Evolutionary conservation across 106 monocot genomes (phyloP).

Genomic region (Cymbidium sinense): DNA sequence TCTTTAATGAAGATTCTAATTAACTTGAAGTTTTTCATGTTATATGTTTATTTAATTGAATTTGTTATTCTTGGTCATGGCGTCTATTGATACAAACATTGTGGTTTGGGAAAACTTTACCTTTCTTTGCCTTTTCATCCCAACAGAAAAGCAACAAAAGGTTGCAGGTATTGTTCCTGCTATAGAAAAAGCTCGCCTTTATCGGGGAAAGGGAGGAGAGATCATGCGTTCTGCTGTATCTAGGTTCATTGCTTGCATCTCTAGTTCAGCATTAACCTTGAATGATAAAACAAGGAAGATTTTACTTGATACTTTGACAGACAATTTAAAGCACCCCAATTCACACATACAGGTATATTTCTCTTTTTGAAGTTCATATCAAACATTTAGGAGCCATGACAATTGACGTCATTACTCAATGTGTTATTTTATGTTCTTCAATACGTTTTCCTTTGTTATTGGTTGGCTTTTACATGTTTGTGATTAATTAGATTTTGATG

Average conservation of each 20-base stretch:
- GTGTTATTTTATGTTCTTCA: not conserved
- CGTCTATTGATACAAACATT: not conserved
- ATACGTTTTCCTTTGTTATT: too few relatives aligned
- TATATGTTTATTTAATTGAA: slow-evolving; percentile 2
- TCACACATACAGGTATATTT: slow-evolving; percentile 78
- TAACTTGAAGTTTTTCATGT: not conserved
- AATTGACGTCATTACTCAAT: not conserved
- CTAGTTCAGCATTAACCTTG: slow-evolving; percentile 46
- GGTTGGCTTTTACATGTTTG: not conserved
- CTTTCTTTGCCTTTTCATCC: not conserved
- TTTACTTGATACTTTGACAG: slow-evolving; percentile 82
- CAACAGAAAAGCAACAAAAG: slow-evolving; percentile 67
- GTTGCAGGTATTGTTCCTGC: slow-evolving; percentile 81
- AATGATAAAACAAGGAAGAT: slow-evolving; percentile 52
- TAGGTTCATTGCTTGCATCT: slow-evolving; percentile 83
- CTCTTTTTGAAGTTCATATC: slow-evolving; percentile 3
- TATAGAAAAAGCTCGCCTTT: slow-evolving; percentile 94
- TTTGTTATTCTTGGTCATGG: not conserved
- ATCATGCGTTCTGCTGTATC: slow-evolving; percentile 95
- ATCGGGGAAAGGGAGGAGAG: slow-evolving; percentile 98
- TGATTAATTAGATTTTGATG: slow-evolving; percentile 10
- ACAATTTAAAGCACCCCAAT: slow-evolving; percentile 96
- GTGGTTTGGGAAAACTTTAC: not conserved
- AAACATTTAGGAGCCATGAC: not conserved
- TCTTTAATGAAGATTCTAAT: not conserved